Conservation (phyloP, 192 early-diverging fungal genomes). For the Coemansia sp. region DNA sequence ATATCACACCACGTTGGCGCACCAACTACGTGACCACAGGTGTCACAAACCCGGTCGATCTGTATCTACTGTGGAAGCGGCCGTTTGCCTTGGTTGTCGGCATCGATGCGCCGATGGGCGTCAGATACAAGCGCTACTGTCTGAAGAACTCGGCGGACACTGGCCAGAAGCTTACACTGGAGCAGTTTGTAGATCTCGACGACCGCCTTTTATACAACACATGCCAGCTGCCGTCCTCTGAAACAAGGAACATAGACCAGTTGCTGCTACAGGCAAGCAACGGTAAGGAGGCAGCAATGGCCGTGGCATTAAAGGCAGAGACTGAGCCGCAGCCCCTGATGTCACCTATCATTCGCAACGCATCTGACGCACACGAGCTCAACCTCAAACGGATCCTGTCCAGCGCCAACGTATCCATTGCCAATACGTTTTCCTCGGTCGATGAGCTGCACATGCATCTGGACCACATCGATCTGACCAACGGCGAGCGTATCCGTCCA, state of each 20-base stretch:
- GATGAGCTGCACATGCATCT: conserved; percentile 49
- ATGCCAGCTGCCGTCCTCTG: conserved; percentile 14
- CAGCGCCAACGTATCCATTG: conserved; percentile 63
- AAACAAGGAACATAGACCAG: conserved; percentile 1
- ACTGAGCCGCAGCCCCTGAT: conserved; percentile 6
- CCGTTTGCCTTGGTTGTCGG: conserved; percentile 83
- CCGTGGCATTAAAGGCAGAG: neutral
- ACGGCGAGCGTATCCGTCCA: conserved; percentile 80
- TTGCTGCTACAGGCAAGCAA: conserved; percentile 9
- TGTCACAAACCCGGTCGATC: conserved; percentile 57
- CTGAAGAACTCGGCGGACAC: conserved; percentile 24
- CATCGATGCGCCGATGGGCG: conserved; percentile 76
- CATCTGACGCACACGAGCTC: conserved; percentile 18
- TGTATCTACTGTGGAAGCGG: conserved; percentile 62
- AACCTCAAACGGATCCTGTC: conserved; percentile 35
- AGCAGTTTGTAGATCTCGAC: conserved; percentile 62
- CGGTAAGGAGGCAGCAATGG: conserved; percentile 2
- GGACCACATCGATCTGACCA: conserved; percentile 61
- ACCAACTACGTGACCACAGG: conserved; percentile 73
- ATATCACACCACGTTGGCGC: conserved; percentile 78
- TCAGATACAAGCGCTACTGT: conserved; percentile 66
- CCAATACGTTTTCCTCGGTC: conserved; percentile 59
- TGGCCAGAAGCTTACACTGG: conserved; percentile 38
- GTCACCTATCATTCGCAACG: conserved; percentile 33
- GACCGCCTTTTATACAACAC: conserved; percentile 56